phyloP scores from a whole-genome alignment of 2,329 filamentous ascomycete genomes.

The Penicillium sp. region DNA sequence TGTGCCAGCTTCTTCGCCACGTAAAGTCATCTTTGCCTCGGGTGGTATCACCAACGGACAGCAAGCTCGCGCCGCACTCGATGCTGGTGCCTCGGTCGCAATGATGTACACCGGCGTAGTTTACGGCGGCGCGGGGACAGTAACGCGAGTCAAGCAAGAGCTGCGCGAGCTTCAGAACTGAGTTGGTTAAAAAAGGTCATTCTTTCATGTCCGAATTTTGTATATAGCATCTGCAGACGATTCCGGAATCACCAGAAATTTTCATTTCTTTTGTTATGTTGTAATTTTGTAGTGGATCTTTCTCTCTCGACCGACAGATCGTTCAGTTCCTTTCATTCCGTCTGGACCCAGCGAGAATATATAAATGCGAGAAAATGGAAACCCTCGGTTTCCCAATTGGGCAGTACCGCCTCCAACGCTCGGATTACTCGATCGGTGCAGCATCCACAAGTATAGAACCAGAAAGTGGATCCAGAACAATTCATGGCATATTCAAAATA shows the following conservation, averaged over 20 bases:
- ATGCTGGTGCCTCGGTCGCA: conserved; percentile 82
- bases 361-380: neutral
- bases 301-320: conserved; percentile 5
- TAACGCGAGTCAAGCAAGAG: conserved; percentile 49
- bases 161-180: conserved; percentile 29
- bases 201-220: conserved; percentile 6
- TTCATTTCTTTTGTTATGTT: neutral
- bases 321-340: neutral
- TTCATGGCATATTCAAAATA: neutral
- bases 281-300: neutral
- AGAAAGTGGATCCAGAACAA: conserved; percentile 1
- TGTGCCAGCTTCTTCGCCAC: conserved; percentile 18
- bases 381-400: conserved; percentile 7
- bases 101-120: conserved; percentile 82
- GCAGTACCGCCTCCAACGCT: conserved; percentile 8
- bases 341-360: too few relatives aligned
- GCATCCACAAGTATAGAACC: neutral
- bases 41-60: conserved; percentile 86
- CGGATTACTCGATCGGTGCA: conserved; percentile 20
- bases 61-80: conserved; percentile 73
- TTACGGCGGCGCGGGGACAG: conserved; percentile 58
- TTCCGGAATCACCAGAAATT: conserved; percentile 5
- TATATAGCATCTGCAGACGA: conserved; percentile 18
- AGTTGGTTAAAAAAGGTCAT: neutral
- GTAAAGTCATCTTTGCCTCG: conserved; percentile 84